A percentile compares a stretch with the other conserved stretches of the same genome.
These are phyloP conservation scores for Camelina laxa DNA, from an alignment of 345 rosid species.

Conservation along the genomic window DNA sequence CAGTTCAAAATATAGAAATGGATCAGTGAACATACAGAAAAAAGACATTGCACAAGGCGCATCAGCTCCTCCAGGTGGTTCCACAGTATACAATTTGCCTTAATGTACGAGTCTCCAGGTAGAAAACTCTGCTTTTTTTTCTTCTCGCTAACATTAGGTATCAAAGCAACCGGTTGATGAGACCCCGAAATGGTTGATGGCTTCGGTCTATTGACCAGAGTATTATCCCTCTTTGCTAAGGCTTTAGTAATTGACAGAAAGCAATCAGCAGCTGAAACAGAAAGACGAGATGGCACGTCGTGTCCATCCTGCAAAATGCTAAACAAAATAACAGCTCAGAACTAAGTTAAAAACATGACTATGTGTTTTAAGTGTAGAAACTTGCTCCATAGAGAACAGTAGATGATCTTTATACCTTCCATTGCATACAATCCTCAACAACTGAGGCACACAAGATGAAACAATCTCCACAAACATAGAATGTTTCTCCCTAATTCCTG, in stretches of 20 bases:
- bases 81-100: constrained; percentile 62
- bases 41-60: constrained; percentile 61
- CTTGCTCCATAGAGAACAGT: neutral
- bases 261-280: constrained; percentile 92
- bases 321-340: constrained; percentile 37
- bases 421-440: constrained; percentile 50
- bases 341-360: neutral
- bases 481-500: constrained; percentile 75
- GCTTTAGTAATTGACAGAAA: constrained; percentile 71
- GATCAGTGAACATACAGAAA: constrained; percentile 58
- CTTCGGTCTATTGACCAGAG: constrained; percentile 45
- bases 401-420: constrained; percentile 59
- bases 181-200: constrained; percentile 44
- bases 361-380: constrained; percentile 2
- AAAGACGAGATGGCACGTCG: constrained; percentile 88
- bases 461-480: constrained; percentile 59
- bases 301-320: constrained; percentile 75
- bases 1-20: constrained; percentile 5
- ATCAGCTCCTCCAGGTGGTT: constrained; percentile 59
- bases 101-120: constrained; percentile 43
- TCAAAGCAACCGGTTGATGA: constrained; percentile 42
- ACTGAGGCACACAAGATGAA: constrained; percentile 57
- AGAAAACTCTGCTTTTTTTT: constrained; percentile 45
- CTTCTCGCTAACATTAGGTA: constrained; percentile 44
- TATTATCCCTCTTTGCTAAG: constrained; percentile 62